phyloP scores from a whole-genome alignment of 805 yeast species.

The Barnettozyma californica region DNA sequence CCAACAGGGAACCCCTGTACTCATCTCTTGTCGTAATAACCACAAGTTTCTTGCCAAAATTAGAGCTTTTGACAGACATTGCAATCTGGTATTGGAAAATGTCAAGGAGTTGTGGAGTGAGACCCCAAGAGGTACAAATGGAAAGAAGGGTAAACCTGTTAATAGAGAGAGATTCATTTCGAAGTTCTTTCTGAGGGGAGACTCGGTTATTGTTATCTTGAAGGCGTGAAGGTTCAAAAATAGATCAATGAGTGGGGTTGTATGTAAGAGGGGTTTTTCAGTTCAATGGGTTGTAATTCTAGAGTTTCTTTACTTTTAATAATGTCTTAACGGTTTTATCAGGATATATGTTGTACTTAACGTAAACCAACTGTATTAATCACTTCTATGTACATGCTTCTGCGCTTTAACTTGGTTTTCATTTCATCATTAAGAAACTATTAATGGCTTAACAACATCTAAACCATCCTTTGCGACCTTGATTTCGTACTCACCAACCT shows the following conservation, averaged over 20 bases:
- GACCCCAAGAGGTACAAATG: conserved; percentile 53
- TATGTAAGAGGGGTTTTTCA: background rate
- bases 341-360: background rate
- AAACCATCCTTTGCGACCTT: conserved; percentile 14
- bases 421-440: conserved; percentile 7
- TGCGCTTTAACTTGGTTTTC: background rate
- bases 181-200: conserved; percentile 92
- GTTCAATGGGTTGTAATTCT: background rate
- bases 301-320: background rate
- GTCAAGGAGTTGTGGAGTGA: conserved; percentile 85
- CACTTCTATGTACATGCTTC: conserved; percentile 2
- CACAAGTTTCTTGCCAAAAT: conserved; percentile 88
- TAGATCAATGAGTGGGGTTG: background rate
- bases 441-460: conserved; percentile 15
- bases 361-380: background rate
- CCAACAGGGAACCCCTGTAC: conserved; percentile 64
- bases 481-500: conserved; percentile 17
- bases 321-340: background rate
- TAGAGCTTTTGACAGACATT: conserved; percentile 93
- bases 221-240: conserved; percentile 29
- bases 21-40: conserved; percentile 87
- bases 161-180: conserved; percentile 76
- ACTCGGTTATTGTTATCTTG: conserved; percentile 82
- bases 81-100: conserved; percentile 87
- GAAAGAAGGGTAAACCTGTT: conserved; percentile 63